phyloP scores from a whole-genome alignment of 441 rosid genomes.

The Bruguiera hainesii region DNA sequence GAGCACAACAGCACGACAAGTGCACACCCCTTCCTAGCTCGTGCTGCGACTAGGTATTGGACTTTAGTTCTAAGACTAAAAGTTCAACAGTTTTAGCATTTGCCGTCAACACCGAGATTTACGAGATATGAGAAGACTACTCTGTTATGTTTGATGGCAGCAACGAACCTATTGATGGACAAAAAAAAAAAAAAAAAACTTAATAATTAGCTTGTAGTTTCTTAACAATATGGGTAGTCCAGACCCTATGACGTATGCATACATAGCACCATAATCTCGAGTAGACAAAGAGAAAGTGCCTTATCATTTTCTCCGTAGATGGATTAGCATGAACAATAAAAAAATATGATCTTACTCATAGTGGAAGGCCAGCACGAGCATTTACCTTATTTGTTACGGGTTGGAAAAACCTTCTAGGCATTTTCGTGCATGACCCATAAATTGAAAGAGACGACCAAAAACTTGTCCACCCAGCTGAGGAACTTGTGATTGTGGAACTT shows the following conservation, averaged over 20 bases:
- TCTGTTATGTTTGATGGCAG: too few species aligned
- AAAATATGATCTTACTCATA: conserved; percentile 16
- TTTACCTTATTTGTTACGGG: conserved; percentile 33
- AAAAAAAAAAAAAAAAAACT: too few species aligned
- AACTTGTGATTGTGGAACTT: conserved; percentile 15
- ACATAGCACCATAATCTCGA: not conserved
- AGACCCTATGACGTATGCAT: not conserved
- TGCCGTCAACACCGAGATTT: too few species aligned
- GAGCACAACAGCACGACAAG: too few species aligned
- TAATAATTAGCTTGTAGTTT: too few species aligned
- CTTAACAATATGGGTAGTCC: too few species aligned
- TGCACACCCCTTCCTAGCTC: too few species aligned
- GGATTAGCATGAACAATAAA: conserved; percentile 23
- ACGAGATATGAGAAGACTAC: too few species aligned
- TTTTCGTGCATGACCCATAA: conserved; percentile 18
- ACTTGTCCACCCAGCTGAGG: conserved; percentile 7
- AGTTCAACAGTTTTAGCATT: too few species aligned
- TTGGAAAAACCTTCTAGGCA: conserved; percentile 31
- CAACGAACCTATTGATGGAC: too few species aligned
- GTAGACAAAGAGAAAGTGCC: not conserved
- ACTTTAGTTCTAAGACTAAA: too few species aligned
- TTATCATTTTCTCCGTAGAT: not conserved
- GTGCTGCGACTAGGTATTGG: too few species aligned
- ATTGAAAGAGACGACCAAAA: conserved; percentile 15
- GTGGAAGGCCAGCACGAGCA: conserved; percentile 28